phyloP scores from a whole-genome alignment of 1,284 basidiomycete species.

The Phlebopus sp. region DNA sequence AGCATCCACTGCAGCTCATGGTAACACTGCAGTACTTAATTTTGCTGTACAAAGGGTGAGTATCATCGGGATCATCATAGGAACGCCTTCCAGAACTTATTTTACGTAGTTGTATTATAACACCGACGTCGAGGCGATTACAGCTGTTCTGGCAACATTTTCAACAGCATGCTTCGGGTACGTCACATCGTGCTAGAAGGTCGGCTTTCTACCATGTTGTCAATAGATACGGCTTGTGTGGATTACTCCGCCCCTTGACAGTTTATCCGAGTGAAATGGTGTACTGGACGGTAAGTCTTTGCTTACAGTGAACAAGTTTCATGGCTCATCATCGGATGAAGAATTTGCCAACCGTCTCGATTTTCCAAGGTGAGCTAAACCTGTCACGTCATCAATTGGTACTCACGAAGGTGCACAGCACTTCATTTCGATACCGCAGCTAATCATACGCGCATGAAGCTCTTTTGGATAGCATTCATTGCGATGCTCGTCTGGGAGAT shows the following conservation, averaged over 20 bases:
- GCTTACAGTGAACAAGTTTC: not conserved
- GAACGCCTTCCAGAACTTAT: not conserved
- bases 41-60: conserved; percentile 60
- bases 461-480: conserved; percentile 59
- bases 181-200: conserved; percentile 7
- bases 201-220: not conserved
- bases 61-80: conserved; percentile 3
- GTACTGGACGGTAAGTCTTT: conserved; percentile 50
- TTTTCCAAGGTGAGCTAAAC: conserved; percentile 52
- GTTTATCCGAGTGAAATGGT: conserved; percentile 74
- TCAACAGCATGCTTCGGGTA: conserved; percentile 65
- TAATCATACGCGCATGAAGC: conserved; percentile 52
- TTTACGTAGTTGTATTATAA: conserved; percentile 53
- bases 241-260: conserved; percentile 54
- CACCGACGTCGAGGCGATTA: conserved; percentile 51
- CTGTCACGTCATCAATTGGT: not conserved
- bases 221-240: conserved; percentile 55
- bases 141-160: conserved; percentile 61
- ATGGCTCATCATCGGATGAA: conserved; percentile 12
- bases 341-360: conserved; percentile 57
- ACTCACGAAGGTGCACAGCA: conserved; percentile 33
- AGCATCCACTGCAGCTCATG: conserved; percentile 54
- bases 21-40: conserved; percentile 52
- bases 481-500: conserved; percentile 57
- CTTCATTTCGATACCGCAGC: conserved; percentile 49